A percentile compares a stretch with the other conserved stretches of the same genome.
phyloP scores from a whole-genome alignment of 2,329 filamentous ascomycete genomes.

The Beauveria medogensis region DNA sequence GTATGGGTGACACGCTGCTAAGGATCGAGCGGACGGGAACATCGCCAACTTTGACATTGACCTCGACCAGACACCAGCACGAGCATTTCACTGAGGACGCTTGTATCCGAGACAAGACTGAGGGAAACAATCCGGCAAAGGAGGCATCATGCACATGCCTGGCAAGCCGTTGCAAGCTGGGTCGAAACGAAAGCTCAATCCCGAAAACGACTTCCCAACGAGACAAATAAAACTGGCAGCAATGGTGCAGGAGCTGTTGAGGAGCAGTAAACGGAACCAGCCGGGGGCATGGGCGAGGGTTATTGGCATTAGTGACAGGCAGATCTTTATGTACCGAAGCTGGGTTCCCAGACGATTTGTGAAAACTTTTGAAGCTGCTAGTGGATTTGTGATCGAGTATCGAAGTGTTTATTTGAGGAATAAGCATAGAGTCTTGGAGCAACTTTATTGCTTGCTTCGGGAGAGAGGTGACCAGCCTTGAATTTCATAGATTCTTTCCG shows the following conservation, averaged over 20 bases:
- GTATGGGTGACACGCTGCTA: no score
- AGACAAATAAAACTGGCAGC: neutral
- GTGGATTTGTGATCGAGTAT: neutral
- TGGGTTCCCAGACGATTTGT: neutral
- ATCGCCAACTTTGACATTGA: no score
- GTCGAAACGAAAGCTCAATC: no score
- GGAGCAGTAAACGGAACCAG: neutral
- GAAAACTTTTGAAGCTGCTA: neutral
- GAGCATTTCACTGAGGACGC: no score
- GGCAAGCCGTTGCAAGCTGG: no score
- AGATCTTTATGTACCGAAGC: neutral
- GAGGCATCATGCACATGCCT: no score
- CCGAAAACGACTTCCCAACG: no score
- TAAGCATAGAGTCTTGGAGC: neutral
- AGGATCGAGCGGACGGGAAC: no score
- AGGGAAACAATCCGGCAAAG: no score
- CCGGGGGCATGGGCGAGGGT: neutral
- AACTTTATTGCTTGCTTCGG: neutral
- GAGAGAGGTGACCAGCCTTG: neutral
- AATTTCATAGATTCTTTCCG: no score
- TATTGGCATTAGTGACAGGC: neutral
- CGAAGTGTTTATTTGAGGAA: neutral
- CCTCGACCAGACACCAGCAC: no score
- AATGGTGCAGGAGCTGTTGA: neutral
- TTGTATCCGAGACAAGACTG: no score